Conservation (phyloP, 2,329 filamentous ascomycete species). For the Epichloe elymi region DNA sequence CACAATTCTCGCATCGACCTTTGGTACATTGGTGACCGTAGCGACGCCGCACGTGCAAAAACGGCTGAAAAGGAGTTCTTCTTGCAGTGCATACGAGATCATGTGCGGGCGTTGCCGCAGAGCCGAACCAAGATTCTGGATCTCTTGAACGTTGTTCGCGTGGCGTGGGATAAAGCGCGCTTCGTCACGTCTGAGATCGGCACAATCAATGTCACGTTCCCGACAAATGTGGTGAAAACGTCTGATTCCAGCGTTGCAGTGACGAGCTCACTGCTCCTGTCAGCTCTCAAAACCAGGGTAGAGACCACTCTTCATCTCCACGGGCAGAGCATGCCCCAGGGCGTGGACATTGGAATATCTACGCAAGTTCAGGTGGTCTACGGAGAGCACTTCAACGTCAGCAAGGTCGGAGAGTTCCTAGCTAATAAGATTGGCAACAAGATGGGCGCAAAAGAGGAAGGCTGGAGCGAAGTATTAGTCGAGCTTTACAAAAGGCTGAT, state of each 20-base stretch:
- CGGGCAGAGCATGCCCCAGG: slow-evolving; percentile 29
- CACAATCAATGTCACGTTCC: slow-evolving; percentile 48
- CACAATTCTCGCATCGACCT: slow-evolving; percentile 50
- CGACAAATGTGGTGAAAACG: slow-evolving; percentile 48
- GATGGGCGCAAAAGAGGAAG: slow-evolving; percentile 21
- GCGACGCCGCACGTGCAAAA: slow-evolving; percentile 38
- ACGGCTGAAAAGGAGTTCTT: slow-evolving; percentile 64
- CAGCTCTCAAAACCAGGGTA: slow-evolving; percentile 54
- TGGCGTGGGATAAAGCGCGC: slow-evolving; percentile 52
- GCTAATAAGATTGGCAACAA: slow-evolving; percentile 35
- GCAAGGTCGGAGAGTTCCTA: slow-evolving; percentile 63
- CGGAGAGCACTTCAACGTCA: slow-evolving; percentile 63
- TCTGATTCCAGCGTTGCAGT: slow-evolving; percentile 53
- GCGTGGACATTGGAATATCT: slow-evolving; percentile 40
- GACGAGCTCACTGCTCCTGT: slow-evolving; percentile 48
- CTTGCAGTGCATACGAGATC: slow-evolving; percentile 56
- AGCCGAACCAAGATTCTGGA: slow-evolving; percentile 40
- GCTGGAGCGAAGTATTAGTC: slow-evolving; percentile 42
- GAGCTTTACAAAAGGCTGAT: slow-evolving; percentile 43
- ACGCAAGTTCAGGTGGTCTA: slow-evolving; percentile 54
- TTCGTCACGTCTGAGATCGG: slow-evolving; percentile 47
- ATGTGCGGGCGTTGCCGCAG: slow-evolving; percentile 49
- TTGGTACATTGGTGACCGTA: slow-evolving; percentile 51
- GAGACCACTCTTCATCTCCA: slow-evolving; percentile 46
- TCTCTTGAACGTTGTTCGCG: slow-evolving; percentile 46